Evolutionary conservation across 1,284 basidiomycete genomes (phyloP).

Genomic region (Takashimella koratensis): DNA sequence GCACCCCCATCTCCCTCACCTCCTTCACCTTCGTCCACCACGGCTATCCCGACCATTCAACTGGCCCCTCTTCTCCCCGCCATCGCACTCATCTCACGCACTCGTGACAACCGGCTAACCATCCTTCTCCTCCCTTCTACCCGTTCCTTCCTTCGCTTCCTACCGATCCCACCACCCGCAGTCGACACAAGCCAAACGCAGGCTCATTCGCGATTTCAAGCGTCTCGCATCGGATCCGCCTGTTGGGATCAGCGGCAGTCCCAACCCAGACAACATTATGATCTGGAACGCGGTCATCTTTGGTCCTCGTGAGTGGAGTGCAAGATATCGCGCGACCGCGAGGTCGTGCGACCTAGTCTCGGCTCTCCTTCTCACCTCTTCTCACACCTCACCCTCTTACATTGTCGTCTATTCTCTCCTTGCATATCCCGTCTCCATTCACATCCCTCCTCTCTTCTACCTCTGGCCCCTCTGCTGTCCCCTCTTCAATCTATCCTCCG

Average conservation of each 20-base stretch:
- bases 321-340: background rate
- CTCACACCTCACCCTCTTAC: too few species aligned
- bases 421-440: background rate
- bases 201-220: slow-evolving; percentile 95
- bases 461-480: slow-evolving; percentile 2
- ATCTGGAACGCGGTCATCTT: slow-evolving; percentile 99
- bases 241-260: slow-evolving; percentile 91
- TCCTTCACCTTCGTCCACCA: background rate
- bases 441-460: background rate
- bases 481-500: slow-evolving; percentile 3
- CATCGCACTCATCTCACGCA: background rate
- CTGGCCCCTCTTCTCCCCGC: background rate
- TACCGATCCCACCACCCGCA: slow-evolving; percentile 15
- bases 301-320: slow-evolving; percentile 76
- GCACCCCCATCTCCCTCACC: too few species aligned
- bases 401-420: too few species aligned
- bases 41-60: background rate
- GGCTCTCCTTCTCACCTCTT: background rate
- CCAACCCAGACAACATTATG: slow-evolving; percentile 98
- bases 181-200: slow-evolving; percentile 84
- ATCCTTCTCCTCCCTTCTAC: background rate
- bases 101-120: background rate
- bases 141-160: too few species aligned
- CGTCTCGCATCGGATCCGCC: slow-evolving; percentile 89
- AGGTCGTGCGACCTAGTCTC: background rate